Evolutionary conservation across 2,329 filamentous ascomycete species (phyloP), one percentile per base, ranked within the genome.

Genomic region (Trichoderma pleuroti): DNA sequence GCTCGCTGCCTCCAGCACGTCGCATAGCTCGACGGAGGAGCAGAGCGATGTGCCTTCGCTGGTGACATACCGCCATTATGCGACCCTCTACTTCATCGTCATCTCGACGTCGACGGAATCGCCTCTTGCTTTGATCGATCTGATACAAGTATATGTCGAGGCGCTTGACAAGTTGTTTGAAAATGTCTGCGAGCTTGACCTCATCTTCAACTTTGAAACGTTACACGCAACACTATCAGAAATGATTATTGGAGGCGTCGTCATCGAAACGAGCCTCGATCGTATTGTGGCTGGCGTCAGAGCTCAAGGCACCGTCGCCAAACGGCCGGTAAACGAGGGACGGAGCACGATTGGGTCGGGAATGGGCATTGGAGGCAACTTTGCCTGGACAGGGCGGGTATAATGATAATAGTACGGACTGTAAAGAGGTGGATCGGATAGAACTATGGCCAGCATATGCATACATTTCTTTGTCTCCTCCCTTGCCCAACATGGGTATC

Each of bases 161-260:
- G 91, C 95, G 1, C 87, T 99, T 42, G 96, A 99, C 81, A 90
- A 93, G 74, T 86, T 99, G 52, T 99, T 99, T 79, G 96, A 98
- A 83, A 98, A 99, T 80, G 96, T 99, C 11, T 99, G 96, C 86
- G 96, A 99, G 84, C 86, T 99, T 70, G 94, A 99, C 81, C 87
- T 99, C 75, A 99, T 99, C 80, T 99, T 99, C 85, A 98, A 98
- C 80, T 99, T 97, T 76, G 96, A 99, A 86, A 97, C 94, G 18
- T 86, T 99, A 77, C 96, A 99, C 84, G 92, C 95, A 10, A 90
- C 94, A 18, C 84, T 98, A 11, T 91, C 90, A 71, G 95, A 98
- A 85, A 97, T 98, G 93, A 92, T 98, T 70, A 93, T 97, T 18
- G 95, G 95, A 16, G 95, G 95, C 1, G 93, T 98, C 16, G 95